These are phyloP conservation scores for Parietaria judaica DNA, from an alignment of 306 rosid genomes.

Conservation along the genomic window DNA sequence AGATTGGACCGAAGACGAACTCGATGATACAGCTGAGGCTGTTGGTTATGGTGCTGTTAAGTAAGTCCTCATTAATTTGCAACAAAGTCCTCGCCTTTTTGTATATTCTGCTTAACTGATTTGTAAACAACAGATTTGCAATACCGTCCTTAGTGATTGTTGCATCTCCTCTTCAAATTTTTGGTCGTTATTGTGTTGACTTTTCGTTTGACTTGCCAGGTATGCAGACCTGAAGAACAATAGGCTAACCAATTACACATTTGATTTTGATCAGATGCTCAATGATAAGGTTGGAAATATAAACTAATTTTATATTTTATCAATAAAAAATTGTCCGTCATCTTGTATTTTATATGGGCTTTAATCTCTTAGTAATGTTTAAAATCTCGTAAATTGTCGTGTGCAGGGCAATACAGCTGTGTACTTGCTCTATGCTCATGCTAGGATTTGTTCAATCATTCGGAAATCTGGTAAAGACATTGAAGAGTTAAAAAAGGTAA, in stretches of 20 bases:
- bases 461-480: constrained; percentile 85
- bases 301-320: constrained; percentile 1
- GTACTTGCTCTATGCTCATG: constrained; percentile 90
- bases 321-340: not conserved
- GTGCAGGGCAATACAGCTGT: constrained; percentile 93
- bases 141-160: too few relatives aligned
- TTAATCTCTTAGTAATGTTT: too few relatives aligned
- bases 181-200: not conserved
- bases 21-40: constrained; percentile 66
- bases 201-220: constrained; percentile 34
- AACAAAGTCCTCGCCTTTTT: not conserved
- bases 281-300: constrained; percentile 59
- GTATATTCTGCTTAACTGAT: too few relatives aligned
- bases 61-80: constrained; percentile 44
- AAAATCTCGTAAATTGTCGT: constrained; percentile 2
- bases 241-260: constrained; percentile 77
- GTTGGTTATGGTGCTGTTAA: constrained; percentile 93
- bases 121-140: too few relatives aligned
- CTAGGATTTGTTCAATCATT: constrained; percentile 89
- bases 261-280: constrained; percentile 93
- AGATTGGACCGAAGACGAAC: constrained; percentile 71
- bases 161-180: not conserved
- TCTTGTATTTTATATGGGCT: not conserved
- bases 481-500: constrained; percentile 68
- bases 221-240: constrained; percentile 96